These are phyloP conservation scores for Exophiala oligosperma DNA, from an alignment of 2,329 filamentous ascomycete genomes.

Conservation along the genomic window DNA sequence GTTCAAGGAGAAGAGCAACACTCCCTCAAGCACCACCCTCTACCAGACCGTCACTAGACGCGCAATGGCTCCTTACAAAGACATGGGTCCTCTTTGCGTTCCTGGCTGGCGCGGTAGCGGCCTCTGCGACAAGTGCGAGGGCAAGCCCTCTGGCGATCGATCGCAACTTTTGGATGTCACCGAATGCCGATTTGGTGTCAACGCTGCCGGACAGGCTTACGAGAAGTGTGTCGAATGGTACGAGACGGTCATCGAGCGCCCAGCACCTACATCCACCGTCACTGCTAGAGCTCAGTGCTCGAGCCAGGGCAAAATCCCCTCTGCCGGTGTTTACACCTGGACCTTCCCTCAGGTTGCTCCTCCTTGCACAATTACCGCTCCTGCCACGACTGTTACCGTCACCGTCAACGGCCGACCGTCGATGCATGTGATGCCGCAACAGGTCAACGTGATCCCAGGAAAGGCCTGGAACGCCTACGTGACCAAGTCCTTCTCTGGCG, in stretches of 20 bases:
- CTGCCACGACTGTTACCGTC: constrained; percentile 11
- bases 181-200: constrained; percentile 18
- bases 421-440: background rate
- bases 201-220: constrained; percentile 6
- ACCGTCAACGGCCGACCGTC: constrained; percentile 4
- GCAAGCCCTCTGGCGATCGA: constrained; percentile 5
- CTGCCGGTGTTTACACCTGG: constrained; percentile 20
- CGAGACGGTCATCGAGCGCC: constrained; percentile 11
- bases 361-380: constrained; percentile 11
- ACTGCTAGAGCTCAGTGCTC: constrained; percentile 14
- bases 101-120: constrained; percentile 20
- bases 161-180: constrained; percentile 17
- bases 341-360: constrained; percentile 20
- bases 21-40: background rate
- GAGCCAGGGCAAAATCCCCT: constrained; percentile 6
- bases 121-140: constrained; percentile 15
- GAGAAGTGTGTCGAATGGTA: constrained; percentile 14
- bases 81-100: constrained; percentile 15
- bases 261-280: constrained; percentile 13
- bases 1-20: background rate
- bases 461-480: constrained; percentile 17
- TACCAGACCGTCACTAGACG: constrained; percentile 16
- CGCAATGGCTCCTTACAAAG: constrained; percentile 16
- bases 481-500: constrained; percentile 11
- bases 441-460: constrained; percentile 8